Conservation (phyloP, 495 filamentous ascomycete species). For the Tirmania nivea region DNA sequence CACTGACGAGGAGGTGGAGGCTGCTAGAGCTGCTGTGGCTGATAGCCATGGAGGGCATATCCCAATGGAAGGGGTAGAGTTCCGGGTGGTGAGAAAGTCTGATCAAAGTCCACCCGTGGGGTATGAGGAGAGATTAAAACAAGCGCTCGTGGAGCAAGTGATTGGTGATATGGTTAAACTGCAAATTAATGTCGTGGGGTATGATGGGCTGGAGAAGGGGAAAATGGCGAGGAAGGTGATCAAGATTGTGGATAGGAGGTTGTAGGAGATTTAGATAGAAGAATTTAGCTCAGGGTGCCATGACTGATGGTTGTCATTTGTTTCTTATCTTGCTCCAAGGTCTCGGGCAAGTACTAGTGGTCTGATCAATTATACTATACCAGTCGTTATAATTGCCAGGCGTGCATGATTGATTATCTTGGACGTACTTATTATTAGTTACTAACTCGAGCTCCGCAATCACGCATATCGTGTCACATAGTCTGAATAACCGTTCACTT, state of each 20-base stretch:
- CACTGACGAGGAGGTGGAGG: not conserved
- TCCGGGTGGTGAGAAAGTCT: slow-evolving; percentile 7
- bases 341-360: no score
- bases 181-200: slow-evolving; percentile 2
- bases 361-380: no score
- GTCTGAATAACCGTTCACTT: no score
- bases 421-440: no score
- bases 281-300: no score
- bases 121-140: not conserved
- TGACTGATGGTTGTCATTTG: no score
- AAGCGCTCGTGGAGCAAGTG: not conserved
- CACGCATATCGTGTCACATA: no score
- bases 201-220: slow-evolving; percentile 9
- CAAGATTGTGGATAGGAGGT: slow-evolving; percentile 12
- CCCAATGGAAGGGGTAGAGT: slow-evolving; percentile 5
- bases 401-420: no score
- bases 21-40: not conserved
- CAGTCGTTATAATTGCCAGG: no score
- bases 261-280: no score
- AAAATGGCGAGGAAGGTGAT: slow-evolving; percentile 11
- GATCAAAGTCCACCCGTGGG: not conserved
- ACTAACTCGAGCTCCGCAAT: no score
- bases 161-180: not conserved
- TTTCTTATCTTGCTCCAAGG: no score
- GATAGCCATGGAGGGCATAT: not conserved